Base-by-base conservation (phyloP, 2,329 filamentous ascomycete species). In the Stachybotrys chartarum region DNA sequence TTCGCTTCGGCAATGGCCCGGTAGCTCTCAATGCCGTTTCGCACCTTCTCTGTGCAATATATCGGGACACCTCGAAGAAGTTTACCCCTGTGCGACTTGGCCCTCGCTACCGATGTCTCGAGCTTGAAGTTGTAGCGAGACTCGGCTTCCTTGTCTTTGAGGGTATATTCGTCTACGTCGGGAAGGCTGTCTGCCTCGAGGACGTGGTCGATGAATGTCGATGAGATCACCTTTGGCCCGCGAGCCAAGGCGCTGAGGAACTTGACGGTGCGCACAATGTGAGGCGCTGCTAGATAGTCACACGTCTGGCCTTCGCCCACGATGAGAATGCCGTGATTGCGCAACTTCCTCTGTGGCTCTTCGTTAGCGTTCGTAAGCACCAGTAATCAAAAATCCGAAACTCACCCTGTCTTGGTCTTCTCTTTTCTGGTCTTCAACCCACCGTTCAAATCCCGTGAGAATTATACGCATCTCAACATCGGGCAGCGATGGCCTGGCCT, bases 191-290 rank as follows among this genome's bases (percentile, higher is more conserved):
- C 83, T 35, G 83, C 77, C 50, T 88, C 83, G 11, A 97, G 77
- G 50, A 88, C 90, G 30, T 82, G 78, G 55, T 93, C 88, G 56
- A 99, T 83, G 69, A 91, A 99, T 8, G 82, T 79, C 1, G 87
- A 88, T 50, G 85, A 85, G 54, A 97, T 81, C 48, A 97, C 82
- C 1, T 82, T 80, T 0, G 91, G 90, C 0, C 89, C 91, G 57
- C 84, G 85, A 17, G 94, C 91, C 31, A 99, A 75, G 12, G 91
- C 91, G 58, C 87, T 88, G 52, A 97, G 85, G 67, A 99, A 99
- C 67, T 99, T 99, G 68, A 90, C 85, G 0, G 94, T 99, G 44
- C 94, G 87, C 39, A 97, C 83, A 58, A 97, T 84, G 47, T 85
- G 82, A 1, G 93, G 94, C 4, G 93, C 93, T 39, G 91, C 91